Evolutionary conservation across 768 basidiomycete genomes (phyloP).

Genomic region (Termitomyces eurrhizus): DNA sequence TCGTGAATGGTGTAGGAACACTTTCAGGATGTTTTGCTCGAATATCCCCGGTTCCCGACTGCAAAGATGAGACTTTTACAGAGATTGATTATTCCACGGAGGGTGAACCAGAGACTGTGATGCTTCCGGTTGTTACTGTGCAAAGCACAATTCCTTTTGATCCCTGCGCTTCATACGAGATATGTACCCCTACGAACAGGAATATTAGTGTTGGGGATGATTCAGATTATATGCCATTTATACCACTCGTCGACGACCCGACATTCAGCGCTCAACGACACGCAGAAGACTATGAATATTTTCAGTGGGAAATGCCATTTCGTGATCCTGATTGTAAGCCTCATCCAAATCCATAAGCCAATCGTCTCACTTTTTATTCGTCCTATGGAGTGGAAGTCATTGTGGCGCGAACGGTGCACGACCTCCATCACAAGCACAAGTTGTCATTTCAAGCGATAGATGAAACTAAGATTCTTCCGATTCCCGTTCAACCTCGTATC

Average conservation of each 20-base stretch:
- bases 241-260: conserved; percentile 62
- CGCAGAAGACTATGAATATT: conserved; percentile 33
- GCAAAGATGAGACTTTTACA: conserved; percentile 13
- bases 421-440: conserved; percentile 33
- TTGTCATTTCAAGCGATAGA: conserved; percentile 46
- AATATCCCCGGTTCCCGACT: background rate
- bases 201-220: conserved; percentile 58
- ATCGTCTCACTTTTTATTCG: background rate
- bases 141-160: conserved; percentile 13
- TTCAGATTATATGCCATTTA: conserved; percentile 49
- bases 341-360: background rate
- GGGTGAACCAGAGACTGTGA: conserved; percentile 4
- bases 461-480: conserved; percentile 41
- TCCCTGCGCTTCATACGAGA: conserved; percentile 45
- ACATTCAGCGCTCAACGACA: conserved; percentile 41
- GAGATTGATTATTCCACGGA: conserved; percentile 10
- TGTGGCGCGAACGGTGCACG: conserved; percentile 41
- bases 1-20: background rate
- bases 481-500: conserved; percentile 27
- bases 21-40: background rate
- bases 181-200: conserved; percentile 45
- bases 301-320: conserved; percentile 45
- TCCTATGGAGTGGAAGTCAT: conserved; percentile 43
- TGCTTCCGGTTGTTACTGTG: conserved; percentile 9
- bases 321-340: conserved; percentile 35